Conservation (phyloP, 2,329 filamentous ascomycete genomes). For the Neofusicoccum kwambonambiense region DNA sequence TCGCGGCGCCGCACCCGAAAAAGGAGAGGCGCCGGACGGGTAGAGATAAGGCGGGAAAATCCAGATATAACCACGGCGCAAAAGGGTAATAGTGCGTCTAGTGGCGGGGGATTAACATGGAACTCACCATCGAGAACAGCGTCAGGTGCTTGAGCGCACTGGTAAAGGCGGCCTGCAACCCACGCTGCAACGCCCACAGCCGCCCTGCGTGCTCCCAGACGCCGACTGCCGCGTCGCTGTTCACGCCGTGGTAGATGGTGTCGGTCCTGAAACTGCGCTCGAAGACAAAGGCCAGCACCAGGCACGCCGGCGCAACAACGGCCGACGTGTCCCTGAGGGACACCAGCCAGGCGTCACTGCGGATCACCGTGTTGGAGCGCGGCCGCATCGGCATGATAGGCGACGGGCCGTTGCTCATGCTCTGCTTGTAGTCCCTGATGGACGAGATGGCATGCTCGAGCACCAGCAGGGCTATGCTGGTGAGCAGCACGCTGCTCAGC, state of each 20-base stretch:
- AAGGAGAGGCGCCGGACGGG: not conserved
- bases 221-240: not conserved
- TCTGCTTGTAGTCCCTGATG: slow-evolving; percentile 22
- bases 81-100: slow-evolving; percentile 12
- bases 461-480: slow-evolving; percentile 41
- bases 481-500: slow-evolving; percentile 42
- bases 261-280: slow-evolving; percentile 16
- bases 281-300: slow-evolving; percentile 14
- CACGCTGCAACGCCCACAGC: slow-evolving; percentile 12
- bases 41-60: slow-evolving; percentile 3
- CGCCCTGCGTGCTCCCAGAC: slow-evolving; percentile 15
- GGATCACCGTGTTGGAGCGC: slow-evolving; percentile 10
- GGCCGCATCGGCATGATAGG: slow-evolving; percentile 9
- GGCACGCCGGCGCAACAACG: slow-evolving; percentile 7
- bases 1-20: not conserved
- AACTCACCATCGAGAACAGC: slow-evolving; percentile 18
- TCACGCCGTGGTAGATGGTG: slow-evolving; percentile 1
- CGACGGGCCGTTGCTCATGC: slow-evolving; percentile 14
- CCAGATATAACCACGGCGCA: not conserved
- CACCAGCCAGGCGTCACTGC: slow-evolving; percentile 15
- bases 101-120: not conserved
- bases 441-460: slow-evolving; percentile 37
- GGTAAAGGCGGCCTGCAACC: slow-evolving; percentile 1
- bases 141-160: slow-evolving; percentile 7
- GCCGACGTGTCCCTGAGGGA: slow-evolving; percentile 9